Base-by-base conservation (phyloP, 75 land plant genomes). In the Pinus tabuliformis region DNA sequence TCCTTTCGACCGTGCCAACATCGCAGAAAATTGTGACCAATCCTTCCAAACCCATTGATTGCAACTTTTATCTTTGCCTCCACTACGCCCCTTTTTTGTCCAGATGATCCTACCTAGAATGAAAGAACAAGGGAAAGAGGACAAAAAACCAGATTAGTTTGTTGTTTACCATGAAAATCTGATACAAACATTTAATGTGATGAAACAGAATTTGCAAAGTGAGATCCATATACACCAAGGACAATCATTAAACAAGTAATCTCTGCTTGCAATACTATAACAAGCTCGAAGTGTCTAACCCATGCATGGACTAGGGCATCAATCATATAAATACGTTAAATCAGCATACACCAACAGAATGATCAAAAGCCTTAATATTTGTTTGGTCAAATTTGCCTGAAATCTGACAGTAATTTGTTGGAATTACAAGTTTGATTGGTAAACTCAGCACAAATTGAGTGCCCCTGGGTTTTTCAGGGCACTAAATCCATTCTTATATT, bases 1-100 rank as follows among this genome's bases (percentile, higher is more conserved):
- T 97, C 92, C 88, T 95, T 89, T 58, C 99, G 76, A 2, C 99
- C 99, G 60, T 95, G 99, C 98, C 95, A 97, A 83, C 99, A 97
- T 64, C 98, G 83, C 78, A 97, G 79, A 89, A 97, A 97, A 85
- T 97, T 97, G 78, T 98, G 82, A 8, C 99, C 99, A 68, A 97
- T 97, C 15, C 99, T 83, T 21, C 99, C 99, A 75, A 95, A 97
- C 4, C 99, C 99, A 74, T 97, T 97, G 78, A 97, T 97, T 49
- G 99, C 99, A 20, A 94, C 99, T 81, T 92, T 94, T 16, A 97
- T 77, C 90, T 95, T 97, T 30, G 99, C 99, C 75, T 92, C 92
- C 13, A 76, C 80, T n/a, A 89, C 89, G 49, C 82, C 86, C 56
- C 78, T 86, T 77, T 81, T 86, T 68, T 80, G 80, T 21, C 85